Evolutionary conservation across 495 filamentous ascomycete genomes (phyloP).

Genomic region (Lentithecium fluviatile): DNA sequence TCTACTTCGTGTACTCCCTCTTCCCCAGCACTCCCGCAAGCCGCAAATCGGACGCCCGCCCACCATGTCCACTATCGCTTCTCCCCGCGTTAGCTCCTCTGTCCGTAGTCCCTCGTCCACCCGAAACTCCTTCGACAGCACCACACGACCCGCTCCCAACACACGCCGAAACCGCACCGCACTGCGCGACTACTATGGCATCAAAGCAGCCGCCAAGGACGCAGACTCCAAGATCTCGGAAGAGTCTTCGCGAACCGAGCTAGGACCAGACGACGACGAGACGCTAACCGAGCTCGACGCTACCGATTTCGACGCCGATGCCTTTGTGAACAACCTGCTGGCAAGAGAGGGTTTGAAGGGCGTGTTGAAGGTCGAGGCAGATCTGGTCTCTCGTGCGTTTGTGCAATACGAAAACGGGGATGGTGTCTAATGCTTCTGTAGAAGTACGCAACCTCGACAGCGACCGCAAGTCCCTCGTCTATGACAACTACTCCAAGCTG

Average conservation of each 20-base stretch:
- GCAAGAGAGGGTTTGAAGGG: slow-evolving; percentile 63
- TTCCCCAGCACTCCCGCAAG: neutral
- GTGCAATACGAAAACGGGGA: neutral
- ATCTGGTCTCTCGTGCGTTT: slow-evolving; percentile 54
- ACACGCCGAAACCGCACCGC: slow-evolving; percentile 71
- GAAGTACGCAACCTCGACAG: slow-evolving; percentile 90
- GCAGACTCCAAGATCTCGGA: slow-evolving; percentile 28
- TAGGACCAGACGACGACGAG: slow-evolving; percentile 37
- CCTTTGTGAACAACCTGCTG: slow-evolving; percentile 65
- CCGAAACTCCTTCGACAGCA: slow-evolving; percentile 68
- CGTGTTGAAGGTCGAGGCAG: slow-evolving; percentile 62
- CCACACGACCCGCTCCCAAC: slow-evolving; percentile 46
- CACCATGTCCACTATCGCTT: slow-evolving; percentile 63
- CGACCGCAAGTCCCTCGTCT: slow-evolving; percentile 93
- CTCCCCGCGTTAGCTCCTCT: slow-evolving; percentile 57
- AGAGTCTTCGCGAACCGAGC: slow-evolving; percentile 23
- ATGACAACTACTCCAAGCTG: slow-evolving; percentile 96
- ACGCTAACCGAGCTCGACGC: slow-evolving; percentile 56
- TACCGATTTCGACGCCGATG: slow-evolving; percentile 53
- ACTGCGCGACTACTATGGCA: slow-evolving; percentile 90
- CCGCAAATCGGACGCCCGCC: neutral
- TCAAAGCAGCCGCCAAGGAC: slow-evolving; percentile 54
- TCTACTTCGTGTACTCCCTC: neutral
- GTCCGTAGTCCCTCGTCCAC: slow-evolving; percentile 70
- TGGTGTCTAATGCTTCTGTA: slow-evolving; percentile 25